These are phyloP conservation scores for Termitomyces sp. DNA, from an alignment of 768 basidiomycete species.

Conservation along the genomic window DNA sequence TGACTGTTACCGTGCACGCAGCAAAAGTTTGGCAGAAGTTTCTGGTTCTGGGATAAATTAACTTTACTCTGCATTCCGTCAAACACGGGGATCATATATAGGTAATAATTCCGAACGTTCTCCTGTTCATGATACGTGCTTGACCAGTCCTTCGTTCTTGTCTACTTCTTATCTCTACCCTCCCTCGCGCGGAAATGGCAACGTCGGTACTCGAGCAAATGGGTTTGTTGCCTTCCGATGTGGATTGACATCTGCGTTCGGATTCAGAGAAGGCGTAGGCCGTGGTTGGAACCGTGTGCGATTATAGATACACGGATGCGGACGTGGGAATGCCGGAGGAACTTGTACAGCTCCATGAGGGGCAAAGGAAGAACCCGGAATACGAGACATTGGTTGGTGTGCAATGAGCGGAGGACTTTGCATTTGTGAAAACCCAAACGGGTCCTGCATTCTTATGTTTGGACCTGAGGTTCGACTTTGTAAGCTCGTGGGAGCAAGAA, in stretches of 20 bases:
- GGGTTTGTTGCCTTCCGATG: not conserved
- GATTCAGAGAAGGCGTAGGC: not conserved
- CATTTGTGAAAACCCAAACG: not conserved
- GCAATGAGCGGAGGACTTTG: not conserved
- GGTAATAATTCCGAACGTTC: too few species aligned
- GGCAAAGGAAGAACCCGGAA: not conserved
- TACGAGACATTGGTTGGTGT: not conserved
- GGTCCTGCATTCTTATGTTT: not conserved
- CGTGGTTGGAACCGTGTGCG: not conserved
- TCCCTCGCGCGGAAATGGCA: not conserved
- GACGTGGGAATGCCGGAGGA: not conserved
- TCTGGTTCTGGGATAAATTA: too few species aligned
- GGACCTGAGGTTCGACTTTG: not conserved
- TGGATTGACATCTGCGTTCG: not conserved
- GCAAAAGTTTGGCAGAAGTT: too few species aligned
- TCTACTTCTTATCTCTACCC: not conserved
- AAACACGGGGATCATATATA: too few species aligned
- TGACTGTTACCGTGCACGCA: too few species aligned
- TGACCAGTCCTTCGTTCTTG: not conserved
- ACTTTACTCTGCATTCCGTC: too few species aligned
- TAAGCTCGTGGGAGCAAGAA: not conserved
- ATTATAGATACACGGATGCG: not conserved
- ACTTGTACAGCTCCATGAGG: not conserved
- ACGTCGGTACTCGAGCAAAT: not conserved
- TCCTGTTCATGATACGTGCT: not conserved